Percentiles rank a stretch among this genome's conserved stretches.
These are phyloP conservation scores for Pelargonium citronellum DNA, from an alignment of 441 rosid species.

Conservation along the genomic window DNA sequence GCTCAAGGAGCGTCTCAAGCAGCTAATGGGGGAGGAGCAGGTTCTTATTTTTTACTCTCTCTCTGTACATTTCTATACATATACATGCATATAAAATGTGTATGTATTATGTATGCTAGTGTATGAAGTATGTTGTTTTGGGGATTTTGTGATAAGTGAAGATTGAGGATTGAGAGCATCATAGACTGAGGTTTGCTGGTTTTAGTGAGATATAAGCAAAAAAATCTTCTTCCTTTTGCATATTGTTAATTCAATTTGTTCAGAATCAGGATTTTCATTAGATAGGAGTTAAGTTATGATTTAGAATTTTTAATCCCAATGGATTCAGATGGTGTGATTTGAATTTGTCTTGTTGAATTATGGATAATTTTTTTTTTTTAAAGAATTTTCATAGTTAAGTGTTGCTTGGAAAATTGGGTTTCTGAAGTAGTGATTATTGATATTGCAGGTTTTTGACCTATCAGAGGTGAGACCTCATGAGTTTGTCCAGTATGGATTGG, in stretches of 20 bases:
- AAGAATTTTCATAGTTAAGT: background rate
- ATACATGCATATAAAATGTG: background rate
- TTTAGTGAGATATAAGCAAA: too few relatives aligned
- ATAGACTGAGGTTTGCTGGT: too few relatives aligned
- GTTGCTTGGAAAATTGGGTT: background rate
- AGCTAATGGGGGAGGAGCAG: constrained; percentile 82
- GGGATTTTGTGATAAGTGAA: too few relatives aligned
- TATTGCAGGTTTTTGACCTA: constrained; percentile 66
- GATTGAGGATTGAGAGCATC: too few relatives aligned
- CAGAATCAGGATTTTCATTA: too few relatives aligned
- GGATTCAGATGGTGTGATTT: background rate
- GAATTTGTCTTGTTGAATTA: background rate
- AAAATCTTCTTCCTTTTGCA: too few relatives aligned
- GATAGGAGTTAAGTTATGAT: too few relatives aligned
- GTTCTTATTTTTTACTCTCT: constrained; percentile 18
- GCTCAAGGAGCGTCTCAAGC: constrained; percentile 66
- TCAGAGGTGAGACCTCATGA: constrained; percentile 74
- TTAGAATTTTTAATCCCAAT: too few relatives aligned
- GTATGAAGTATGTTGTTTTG: background rate
- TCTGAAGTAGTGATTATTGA: constrained; percentile 16
- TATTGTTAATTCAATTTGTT: too few relatives aligned
- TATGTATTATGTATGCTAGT: background rate
- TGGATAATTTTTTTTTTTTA: background rate
- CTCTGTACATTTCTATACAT: background rate
- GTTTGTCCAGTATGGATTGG: constrained; percentile 73